Evolutionary conservation across 2,329 filamentous ascomycete species (phyloP).

Genomic region (Ophiocordyceps sinensis): DNA sequence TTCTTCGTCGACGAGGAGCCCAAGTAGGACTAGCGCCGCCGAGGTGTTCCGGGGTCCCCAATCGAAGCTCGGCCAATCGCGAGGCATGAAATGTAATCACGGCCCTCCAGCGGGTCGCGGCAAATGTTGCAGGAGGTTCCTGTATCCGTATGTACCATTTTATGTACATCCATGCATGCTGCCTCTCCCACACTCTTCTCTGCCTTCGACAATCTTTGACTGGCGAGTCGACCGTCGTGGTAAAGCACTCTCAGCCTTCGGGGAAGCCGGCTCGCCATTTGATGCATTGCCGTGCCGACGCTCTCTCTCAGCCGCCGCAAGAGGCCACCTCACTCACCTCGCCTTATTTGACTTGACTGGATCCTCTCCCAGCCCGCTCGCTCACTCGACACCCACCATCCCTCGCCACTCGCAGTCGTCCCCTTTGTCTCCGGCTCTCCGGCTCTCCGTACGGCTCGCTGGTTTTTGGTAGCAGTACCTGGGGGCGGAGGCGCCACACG

Average conservation of each 20-base stretch:
- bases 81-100: slow-evolving; percentile 5
- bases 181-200: background rate
- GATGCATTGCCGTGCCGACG: background rate
- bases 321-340: slow-evolving; percentile 1
- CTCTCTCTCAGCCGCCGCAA: background rate
- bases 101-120: slow-evolving; percentile 1
- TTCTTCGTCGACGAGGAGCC: no score
- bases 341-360: background rate
- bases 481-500: no score
- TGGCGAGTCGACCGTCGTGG: no score
- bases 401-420: background rate
- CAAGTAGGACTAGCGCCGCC: slow-evolving; percentile 8
- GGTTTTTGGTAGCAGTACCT: no score
- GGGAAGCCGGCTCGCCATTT: slow-evolving; percentile 1
- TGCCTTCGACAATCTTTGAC: background rate
- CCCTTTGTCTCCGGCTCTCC: background rate
- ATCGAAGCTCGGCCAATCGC: slow-evolving; percentile 4
- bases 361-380: background rate
- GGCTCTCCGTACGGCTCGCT: background rate
- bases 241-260: background rate
- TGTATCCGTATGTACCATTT: no score
- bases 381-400: background rate
- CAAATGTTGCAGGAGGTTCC: background rate
- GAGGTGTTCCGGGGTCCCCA: no score
- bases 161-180: background rate